Base-by-base conservation (phyloP, 768 basidiomycete species). In the Grammothele lineata region DNA sequence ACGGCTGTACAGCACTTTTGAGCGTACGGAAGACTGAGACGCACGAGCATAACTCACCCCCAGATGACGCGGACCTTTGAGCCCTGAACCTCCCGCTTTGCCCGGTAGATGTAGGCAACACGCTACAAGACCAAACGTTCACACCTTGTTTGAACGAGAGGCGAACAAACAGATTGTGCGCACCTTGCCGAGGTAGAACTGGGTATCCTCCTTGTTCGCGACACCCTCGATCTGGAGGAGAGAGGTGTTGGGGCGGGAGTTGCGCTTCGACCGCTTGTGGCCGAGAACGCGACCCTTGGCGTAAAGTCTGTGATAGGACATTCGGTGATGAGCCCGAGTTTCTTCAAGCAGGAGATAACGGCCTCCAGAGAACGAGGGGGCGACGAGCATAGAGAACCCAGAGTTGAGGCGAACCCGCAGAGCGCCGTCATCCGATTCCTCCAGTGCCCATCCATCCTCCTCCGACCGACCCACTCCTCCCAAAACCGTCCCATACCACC, bases 101-200 rank as follows among this genome's bases (percentile, higher is more conserved):
- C 95, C 67, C 86, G 88, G 85, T 99, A 99, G 58, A 99, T 93
- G 71, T 86, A 99, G 50, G 96, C 96, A 54, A 99, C 80, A 60
- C 95, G 89, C 93, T 96, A 59, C 19, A 17, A 33, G 25, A 19
- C 7, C 2, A n/a, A 12, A 40, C 5, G 19, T 35, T 37, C 33
- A 25, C 12, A 35, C 23, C n/a, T 18, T 6, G 15, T 14, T 4
- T 3, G 25, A 12, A 17, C 26, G 10, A 27, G n/a, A 14, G 2
- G 17, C 5, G n/a, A 15, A 18, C 23, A 22, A 18, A 12, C 30
- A 21, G 6, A 23, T 18, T 3, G 21, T 21, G n/a, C 80, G 60
- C 59, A 96, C 92, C 87, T 99, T 99, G 66, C 96, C 96, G 54
- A 98, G 83, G 80, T 99, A 99, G 72, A 93, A 95, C 67, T 92